Evolutionary conservation across 2,329 filamentous ascomycete genomes (phyloP), one percentile per base, ranked within the genome.

Genomic region (Ploettnerulaceae sp.): DNA sequence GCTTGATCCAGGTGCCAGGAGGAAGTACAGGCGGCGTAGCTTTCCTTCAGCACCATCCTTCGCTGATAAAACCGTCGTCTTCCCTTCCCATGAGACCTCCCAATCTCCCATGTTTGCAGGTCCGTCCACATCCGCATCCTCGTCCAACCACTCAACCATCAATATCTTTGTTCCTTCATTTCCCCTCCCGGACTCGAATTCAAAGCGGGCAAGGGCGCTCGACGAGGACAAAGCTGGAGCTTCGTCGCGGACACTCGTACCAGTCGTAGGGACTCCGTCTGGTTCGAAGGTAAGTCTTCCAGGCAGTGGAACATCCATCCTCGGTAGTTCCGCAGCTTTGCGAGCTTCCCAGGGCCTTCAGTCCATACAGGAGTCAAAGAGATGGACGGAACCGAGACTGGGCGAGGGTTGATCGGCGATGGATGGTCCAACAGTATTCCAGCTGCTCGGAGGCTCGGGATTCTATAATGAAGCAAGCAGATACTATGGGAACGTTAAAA

Each of bases 91-190:
- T 2, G 80, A 84, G 15, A 95, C 82, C 48, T 85, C 77, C 89
- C 89, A 95, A 33, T 59, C 52, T 6, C 55, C 57, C 36, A 51
- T 45, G 29, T 75, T 75, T 2, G 74, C 76, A 0, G 60, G 62
- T 12, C 72, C 54, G 8, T 67, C 66, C 41, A 51, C 76, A 42
- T 55, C 55, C 20, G 51, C 75, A 42, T 54, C 55, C 24, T 56
- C 54, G 64, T 83, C 79, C 63, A 87, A 81, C 89, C 89, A 95
- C 66, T 95, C 89, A 29, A 95, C 83, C 88, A 95, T 93, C 58
- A 95, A 71, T 53, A 95, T 83, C 71, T 95, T 95, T 53, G 88
- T 94, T 31, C 89, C 89, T 55, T 90, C 84, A 59, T 88, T 87
- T 39, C 81, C 84, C 64, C 77, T 79, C 26, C 82, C 84, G 0